Evolutionary conservation across 2,329 filamentous ascomycete genomes (phyloP), one percentile per base, ranked within the genome.

Genomic region (Aspergillus uvarum): DNA sequence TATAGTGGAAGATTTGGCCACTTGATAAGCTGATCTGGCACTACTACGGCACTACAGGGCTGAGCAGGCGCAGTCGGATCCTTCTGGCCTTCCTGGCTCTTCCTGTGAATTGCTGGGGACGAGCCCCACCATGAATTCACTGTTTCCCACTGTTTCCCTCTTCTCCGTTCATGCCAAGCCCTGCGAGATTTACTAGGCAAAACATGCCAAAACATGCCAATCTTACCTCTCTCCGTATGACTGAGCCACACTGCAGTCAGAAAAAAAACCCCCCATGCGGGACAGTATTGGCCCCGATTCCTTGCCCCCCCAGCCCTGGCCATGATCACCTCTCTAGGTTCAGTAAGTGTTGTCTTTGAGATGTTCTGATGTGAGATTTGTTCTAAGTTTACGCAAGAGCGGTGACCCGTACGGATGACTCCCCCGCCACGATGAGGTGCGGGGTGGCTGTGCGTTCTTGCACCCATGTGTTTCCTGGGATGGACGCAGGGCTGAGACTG

Each of bases 1-100:
- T 64, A 64, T 64, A 64, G 54, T 50, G 26, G 35, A 49, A 58
- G 35, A 35, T 56, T 59, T 62, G 60, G 58, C 62, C 62, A 64
- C 60, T 58, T 21, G 49, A 60, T 60, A 60, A 60, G 51, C 53
- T 62, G 58, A 56, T 62, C 60, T 57, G 53, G 54, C 51, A 49
- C 26, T 29, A 29, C 26, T 7, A 22, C 22, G 26, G 26, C 26
- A 29, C 50, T 56, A 55, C 62, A 64, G 62, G 62, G 62, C 62
- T 64, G 62, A 63, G 59, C 53, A 55, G 53, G 53, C 42, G 53
- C 42, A 48, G 53, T 55, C 38, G 38, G 38, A 16, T 44, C 16
- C 16, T 19, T 19, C 16, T 16, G 38, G 14, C 38, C 38, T 19
- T 16, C 14, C 32, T 16, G 14, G 32, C 32, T 10, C 32, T 16